Evolutionary conservation across 805 yeast genomes (phyloP).

Genomic region (Wickerhamomyces tratensis): DNA sequence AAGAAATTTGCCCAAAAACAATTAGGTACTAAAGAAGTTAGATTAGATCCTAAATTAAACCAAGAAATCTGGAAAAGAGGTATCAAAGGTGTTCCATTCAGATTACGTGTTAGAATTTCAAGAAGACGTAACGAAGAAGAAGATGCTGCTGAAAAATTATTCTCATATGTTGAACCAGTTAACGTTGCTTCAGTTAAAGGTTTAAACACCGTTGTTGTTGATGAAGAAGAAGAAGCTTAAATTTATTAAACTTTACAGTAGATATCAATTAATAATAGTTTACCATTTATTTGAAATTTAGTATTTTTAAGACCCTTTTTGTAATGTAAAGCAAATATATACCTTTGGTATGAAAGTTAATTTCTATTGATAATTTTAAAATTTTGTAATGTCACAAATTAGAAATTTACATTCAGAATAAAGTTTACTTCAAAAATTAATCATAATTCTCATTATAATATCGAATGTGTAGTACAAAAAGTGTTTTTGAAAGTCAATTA

Average conservation of each 20-base stretch:
- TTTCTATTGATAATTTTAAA: not conserved
- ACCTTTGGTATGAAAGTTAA: not conserved
- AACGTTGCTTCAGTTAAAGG: slow-evolving; percentile 93
- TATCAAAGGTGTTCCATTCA: slow-evolving; percentile 97
- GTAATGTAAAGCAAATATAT: slow-evolving; percentile 2
- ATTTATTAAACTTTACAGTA: slow-evolving; percentile 17
- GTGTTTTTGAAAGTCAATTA: too few relatives aligned
- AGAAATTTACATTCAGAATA: not conserved
- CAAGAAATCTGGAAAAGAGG: slow-evolving; percentile 99
- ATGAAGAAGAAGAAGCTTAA: slow-evolving; percentile 55
- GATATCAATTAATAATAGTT: not conserved
- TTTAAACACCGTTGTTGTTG: slow-evolving; percentile 95
- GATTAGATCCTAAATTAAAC: slow-evolving; percentile 98
- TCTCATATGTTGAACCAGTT: slow-evolving; percentile 97
- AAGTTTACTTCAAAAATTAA: too few relatives aligned
- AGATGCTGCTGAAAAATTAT: slow-evolving; percentile 95
- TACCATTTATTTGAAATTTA: too few relatives aligned
- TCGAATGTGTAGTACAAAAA: too few relatives aligned
- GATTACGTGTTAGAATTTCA: slow-evolving; percentile 97
- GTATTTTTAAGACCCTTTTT: not conserved
- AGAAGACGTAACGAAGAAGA: slow-evolving; percentile 99
- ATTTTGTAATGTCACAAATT: not conserved
- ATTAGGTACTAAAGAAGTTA: slow-evolving; percentile 99
- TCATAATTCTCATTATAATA: too few relatives aligned
- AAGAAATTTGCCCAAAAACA: slow-evolving; percentile 97